A percentile compares a stretch with the other conserved stretches of the same genome.
Evolutionary conservation across 179 eudicot species (phyloP).

Genomic region (Silene noctiflora): DNA sequence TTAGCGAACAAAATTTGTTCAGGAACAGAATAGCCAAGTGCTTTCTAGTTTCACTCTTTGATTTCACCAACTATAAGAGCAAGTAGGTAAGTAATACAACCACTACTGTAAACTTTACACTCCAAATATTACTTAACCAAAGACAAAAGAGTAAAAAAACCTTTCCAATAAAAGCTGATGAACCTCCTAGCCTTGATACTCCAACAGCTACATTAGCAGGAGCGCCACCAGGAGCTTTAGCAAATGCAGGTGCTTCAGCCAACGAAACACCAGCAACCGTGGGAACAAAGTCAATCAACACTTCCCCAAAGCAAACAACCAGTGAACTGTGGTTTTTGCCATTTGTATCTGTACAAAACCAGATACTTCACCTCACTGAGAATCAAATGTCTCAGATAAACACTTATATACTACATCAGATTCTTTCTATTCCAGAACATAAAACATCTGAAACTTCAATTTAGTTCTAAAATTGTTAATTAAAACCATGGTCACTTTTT

Average conservation of each 20-base stretch:
- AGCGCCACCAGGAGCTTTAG: constrained; percentile 65
- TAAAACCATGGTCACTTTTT: too few species aligned
- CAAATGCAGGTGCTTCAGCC: constrained; percentile 57
- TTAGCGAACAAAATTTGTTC: background rate
- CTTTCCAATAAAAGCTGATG: constrained; percentile 60
- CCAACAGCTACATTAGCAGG: constrained; percentile 71
- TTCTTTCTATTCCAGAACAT: background rate
- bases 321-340: constrained; percentile 34
- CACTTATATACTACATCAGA: background rate
- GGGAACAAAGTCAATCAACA: constrained; percentile 54
- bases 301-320: constrained; percentile 46
- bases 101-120: background rate
- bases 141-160: constrained; percentile 18
- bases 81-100: background rate
- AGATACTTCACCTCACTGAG: constrained; percentile 10
- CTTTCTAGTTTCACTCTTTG: constrained; percentile 5
- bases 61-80: background rate
- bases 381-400: background rate
- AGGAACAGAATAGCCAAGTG: background rate
- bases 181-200: constrained; percentile 54
- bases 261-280: constrained; percentile 48
- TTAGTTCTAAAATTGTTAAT: too few species aligned
- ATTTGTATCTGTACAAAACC: constrained; percentile 36
- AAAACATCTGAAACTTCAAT: too few species aligned
- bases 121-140: background rate